phyloP scores from a whole-genome alignment of 371 early-diverging fungal species.

The Rhizomucor miehei region DNA sequence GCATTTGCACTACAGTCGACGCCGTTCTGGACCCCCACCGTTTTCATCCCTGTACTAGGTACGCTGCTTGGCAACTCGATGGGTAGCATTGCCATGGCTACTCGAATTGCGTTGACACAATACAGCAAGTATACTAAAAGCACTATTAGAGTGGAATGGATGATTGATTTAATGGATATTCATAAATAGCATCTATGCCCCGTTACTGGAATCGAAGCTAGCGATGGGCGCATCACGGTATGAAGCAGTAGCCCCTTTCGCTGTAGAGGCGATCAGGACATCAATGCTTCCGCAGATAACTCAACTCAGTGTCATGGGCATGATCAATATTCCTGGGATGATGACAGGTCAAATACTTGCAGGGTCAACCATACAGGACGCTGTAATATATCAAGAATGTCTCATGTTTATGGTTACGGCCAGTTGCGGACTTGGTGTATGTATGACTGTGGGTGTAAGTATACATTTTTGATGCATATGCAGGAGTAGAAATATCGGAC shows the following conservation, averaged over 20 bases:
- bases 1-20: constrained; percentile 53
- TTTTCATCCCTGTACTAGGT: constrained; percentile 86
- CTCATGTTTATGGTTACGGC: constrained; percentile 84
- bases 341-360: constrained; percentile 91
- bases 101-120: constrained; percentile 63
- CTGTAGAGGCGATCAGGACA: constrained; percentile 66
- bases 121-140: constrained; percentile 27
- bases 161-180: not conserved
- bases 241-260: constrained; percentile 78
- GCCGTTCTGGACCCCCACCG: constrained; percentile 72
- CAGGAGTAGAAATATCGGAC: not conserved
- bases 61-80: constrained; percentile 86
- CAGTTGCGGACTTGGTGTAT: constrained; percentile 61
- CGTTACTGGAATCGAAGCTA: constrained; percentile 45
- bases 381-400: constrained; percentile 79
- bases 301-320: constrained; percentile 80
- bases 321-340: constrained; percentile 84
- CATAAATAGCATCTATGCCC: constrained; percentile 2
- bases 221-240: constrained; percentile 83
- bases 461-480: not conserved
- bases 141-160: not conserved
- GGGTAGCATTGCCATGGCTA: constrained; percentile 79
- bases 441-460: constrained; percentile 59
- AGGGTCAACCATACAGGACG: constrained; percentile 77
- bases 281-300: constrained; percentile 85